Conservation (phyloP, 2,329 filamentous ascomycete species). For the Cladorrhinum sp. region DNA sequence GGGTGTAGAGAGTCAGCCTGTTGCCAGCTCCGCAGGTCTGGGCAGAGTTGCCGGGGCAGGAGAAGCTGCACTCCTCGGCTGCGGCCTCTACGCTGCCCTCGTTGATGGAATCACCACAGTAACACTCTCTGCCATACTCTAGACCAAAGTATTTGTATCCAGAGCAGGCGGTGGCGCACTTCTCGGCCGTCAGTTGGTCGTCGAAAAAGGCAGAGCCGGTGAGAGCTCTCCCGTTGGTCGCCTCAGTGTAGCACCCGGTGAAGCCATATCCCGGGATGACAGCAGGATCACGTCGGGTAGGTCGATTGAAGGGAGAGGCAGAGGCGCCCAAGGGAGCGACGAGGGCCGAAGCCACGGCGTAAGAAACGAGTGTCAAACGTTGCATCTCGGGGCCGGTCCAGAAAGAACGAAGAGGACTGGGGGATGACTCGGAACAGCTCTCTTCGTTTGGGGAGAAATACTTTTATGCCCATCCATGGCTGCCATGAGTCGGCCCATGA, state of each 20-base stretch:
- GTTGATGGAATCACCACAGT: slow-evolving; percentile 15
- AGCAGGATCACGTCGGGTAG: not conserved
- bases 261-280: not conserved
- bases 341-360: not conserved
- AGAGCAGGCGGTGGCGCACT: slow-evolving; percentile 11
- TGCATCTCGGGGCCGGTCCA: not conserved
- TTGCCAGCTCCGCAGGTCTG: slow-evolving; percentile 14
- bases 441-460: not conserved
- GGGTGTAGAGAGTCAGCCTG: slow-evolving; percentile 8
- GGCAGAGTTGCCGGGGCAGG: slow-evolving; percentile 8
- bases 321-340: not conserved
- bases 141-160: slow-evolving; percentile 15
- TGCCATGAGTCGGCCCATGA: too few species aligned
- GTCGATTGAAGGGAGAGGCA: not conserved
- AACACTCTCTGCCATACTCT: slow-evolving; percentile 18
- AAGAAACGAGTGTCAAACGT: not conserved
- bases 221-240: not conserved
- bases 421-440: not conserved
- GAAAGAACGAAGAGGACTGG: not conserved
- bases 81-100: slow-evolving; percentile 6
- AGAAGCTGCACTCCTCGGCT: slow-evolving; percentile 12
- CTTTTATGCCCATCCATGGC: not conserved
- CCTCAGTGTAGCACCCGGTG: not conserved
- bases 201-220: not conserved
- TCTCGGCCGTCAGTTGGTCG: slow-evolving; percentile 38